Conservation (phyloP, 495 filamentous ascomycete genomes). For the Chaetomium tenue region DNA sequence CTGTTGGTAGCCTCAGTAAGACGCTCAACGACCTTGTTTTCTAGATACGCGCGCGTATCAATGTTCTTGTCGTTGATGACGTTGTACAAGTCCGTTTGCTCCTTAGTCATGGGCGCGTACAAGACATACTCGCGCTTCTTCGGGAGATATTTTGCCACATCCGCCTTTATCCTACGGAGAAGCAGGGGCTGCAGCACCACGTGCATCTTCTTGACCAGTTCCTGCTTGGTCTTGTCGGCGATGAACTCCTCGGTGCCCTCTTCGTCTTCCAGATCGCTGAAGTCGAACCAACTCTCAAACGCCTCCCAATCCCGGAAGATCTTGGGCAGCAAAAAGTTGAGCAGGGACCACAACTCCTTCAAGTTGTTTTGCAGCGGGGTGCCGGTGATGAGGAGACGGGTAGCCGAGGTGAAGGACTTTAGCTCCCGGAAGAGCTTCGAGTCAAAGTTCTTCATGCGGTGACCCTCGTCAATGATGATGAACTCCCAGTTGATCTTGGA, state of each 20-base stretch:
- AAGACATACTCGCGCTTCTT: conserved; percentile 96
- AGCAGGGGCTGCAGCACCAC: conserved; percentile 90
- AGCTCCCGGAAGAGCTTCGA: conserved; percentile 86
- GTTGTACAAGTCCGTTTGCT: conserved; percentile 88
- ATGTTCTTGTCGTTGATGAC: conserved; percentile 72
- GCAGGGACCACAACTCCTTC: conserved; percentile 88
- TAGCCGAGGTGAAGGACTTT: conserved; percentile 82
- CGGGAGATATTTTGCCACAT: conserved; percentile 85
- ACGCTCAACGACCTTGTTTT: conserved; percentile 77
- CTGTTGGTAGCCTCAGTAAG: conserved; percentile 50
- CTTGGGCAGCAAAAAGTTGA: conserved; percentile 89
- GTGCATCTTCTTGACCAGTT: conserved; percentile 84
- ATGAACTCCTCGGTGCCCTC: conserved; percentile 68
- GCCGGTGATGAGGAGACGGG: conserved; percentile 87
- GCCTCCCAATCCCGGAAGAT: conserved; percentile 86
- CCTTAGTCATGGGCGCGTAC: conserved; percentile 81
- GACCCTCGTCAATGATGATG: conserved; percentile 97
- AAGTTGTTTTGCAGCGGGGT: conserved; percentile 97
- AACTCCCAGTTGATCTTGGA: conserved; percentile 88
- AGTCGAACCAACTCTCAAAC: conserved; percentile 96
- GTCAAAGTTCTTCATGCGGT: conserved; percentile 96
- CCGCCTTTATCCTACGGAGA: conserved; percentile 82
- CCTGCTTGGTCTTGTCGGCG: conserved; percentile 73
- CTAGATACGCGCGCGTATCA: conserved; percentile 73
- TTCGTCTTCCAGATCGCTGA: conserved; percentile 77